phyloP scores from a whole-genome alignment of 192 early-diverging fungal species.

The Chytriomyces sp. region DNA sequence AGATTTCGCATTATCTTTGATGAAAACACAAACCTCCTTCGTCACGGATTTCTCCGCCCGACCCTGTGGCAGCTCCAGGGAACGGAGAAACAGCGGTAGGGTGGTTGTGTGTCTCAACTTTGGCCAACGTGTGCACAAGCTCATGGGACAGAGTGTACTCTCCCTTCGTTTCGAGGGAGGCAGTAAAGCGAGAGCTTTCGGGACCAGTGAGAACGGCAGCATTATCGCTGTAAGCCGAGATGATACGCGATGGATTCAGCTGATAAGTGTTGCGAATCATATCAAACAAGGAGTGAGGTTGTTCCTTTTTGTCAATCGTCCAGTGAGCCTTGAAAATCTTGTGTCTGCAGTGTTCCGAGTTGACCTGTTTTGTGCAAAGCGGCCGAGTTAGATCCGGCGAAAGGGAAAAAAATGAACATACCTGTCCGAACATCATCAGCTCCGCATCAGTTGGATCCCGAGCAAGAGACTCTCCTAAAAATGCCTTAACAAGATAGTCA shows the following conservation, averaged over 20 bases:
- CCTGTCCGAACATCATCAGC: slow-evolving; percentile 99
- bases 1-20: background rate
- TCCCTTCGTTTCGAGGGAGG: slow-evolving; percentile 38
- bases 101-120: slow-evolving; percentile 99
- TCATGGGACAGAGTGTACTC: slow-evolving; percentile 69
- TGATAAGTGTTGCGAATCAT: slow-evolving; percentile 97
- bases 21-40: slow-evolving; percentile 67
- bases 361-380: slow-evolving; percentile 66
- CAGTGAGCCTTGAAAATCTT: slow-evolving; percentile 99
- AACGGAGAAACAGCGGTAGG: slow-evolving; percentile 98
- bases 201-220: slow-evolving; percentile 91
- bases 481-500: slow-evolving; percentile 88
- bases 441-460: slow-evolving; percentile 98
- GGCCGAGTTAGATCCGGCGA: background rate
- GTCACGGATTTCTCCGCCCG: slow-evolving; percentile 99
- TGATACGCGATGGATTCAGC: slow-evolving; percentile 73
- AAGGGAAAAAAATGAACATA: background rate
- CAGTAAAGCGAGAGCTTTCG: slow-evolving; percentile 56
- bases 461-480: slow-evolving; percentile 52
- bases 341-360: slow-evolving; percentile 99
- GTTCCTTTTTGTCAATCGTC: slow-evolving; percentile 88
- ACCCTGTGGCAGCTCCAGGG: slow-evolving; percentile 97
- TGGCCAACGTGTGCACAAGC: slow-evolving; percentile 85
- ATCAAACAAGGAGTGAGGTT: slow-evolving; percentile 85
- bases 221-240: slow-evolving; percentile 98